Evolutionary conservation across 805 yeast species (phyloP).

Genomic region (Zygosaccharomyces rouxii): DNA sequence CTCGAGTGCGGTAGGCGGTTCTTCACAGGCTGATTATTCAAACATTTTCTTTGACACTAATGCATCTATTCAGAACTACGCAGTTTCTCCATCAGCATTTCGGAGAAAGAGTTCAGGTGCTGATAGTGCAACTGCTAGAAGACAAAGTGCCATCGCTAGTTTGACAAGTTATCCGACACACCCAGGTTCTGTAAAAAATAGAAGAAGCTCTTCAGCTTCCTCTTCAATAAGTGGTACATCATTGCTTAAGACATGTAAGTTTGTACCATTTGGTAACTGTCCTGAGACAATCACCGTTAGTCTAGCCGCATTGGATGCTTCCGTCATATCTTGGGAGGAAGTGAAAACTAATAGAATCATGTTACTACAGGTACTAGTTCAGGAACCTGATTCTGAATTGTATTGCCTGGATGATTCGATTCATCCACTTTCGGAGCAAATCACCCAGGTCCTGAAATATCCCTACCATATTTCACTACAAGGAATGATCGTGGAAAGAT

Average conservation of each 20-base stretch:
- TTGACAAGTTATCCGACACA: neutral
- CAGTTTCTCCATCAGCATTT: conserved; percentile 25
- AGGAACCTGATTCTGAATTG: neutral
- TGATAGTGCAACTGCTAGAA: conserved; percentile 20
- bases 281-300: conserved; percentile 15
- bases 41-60: conserved; percentile 11
- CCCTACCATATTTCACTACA: conserved; percentile 14
- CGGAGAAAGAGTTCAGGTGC: conserved; percentile 24
- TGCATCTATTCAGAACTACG: conserved; percentile 10
- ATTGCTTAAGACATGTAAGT: conserved; percentile 1
- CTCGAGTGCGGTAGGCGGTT: neutral
- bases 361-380: conserved; percentile 10
- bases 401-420: neutral
- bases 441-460: conserved; percentile 12
- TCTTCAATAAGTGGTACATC: conserved; percentile 6
- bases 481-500: conserved; percentile 11
- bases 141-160: conserved; percentile 18
- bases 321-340: conserved; percentile 11
- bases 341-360: conserved; percentile 6
- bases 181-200: neutral
- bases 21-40: conserved; percentile 1
- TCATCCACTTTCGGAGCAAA: conserved; percentile 1
- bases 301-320: conserved; percentile 14
- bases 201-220: conserved; percentile 17
- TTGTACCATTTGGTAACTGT: conserved; percentile 9